Evolutionary conservation across 805 yeast genomes (phyloP).

Genomic region (Wickerhamomyces hampshirensis): DNA sequence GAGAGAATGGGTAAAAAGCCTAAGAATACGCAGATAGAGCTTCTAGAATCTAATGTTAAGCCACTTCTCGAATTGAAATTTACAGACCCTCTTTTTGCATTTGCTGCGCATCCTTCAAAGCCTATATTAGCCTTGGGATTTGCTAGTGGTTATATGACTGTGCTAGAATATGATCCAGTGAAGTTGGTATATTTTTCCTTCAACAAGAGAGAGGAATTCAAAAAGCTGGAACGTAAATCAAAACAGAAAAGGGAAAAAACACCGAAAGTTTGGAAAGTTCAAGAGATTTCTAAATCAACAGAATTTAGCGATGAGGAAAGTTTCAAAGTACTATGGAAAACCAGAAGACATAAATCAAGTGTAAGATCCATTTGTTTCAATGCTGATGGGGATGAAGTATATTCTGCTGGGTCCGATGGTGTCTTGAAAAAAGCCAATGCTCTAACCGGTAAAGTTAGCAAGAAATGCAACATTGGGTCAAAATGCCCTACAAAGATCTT

Average conservation of each 20-base stretch:
- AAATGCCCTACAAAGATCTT: constrained; percentile 29
- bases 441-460: constrained; percentile 69
- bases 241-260: constrained; percentile 25
- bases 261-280: constrained; percentile 43
- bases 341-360: constrained; percentile 86
- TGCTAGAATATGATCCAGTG: constrained; percentile 53
- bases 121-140: constrained; percentile 65
- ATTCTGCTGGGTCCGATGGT: constrained; percentile 75
- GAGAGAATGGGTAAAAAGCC: constrained; percentile 9
- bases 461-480: constrained; percentile 36
- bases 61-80: constrained; percentile 35
- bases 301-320: constrained; percentile 16
- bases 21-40: constrained; percentile 14
- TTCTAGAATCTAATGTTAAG: constrained; percentile 16
- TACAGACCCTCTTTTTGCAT: constrained; percentile 66
- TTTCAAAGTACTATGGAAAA: constrained; percentile 59
- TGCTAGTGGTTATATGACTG: constrained; percentile 74
- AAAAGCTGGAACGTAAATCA: constrained; percentile 15
- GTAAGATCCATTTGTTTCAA: constrained; percentile 69
- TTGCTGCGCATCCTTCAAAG: constrained; percentile 72
- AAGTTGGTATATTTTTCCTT: constrained; percentile 32
- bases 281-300: constrained; percentile 20
- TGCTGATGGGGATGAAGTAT: constrained; percentile 44
- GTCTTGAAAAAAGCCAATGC: constrained; percentile 70
- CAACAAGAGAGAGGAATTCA: constrained; percentile 23